Evolutionary conservation across 352 stramenopile genomes (phyloP), one percentile per base, ranked within the genome.

Genomic region (Phytophthora multivora): DNA sequence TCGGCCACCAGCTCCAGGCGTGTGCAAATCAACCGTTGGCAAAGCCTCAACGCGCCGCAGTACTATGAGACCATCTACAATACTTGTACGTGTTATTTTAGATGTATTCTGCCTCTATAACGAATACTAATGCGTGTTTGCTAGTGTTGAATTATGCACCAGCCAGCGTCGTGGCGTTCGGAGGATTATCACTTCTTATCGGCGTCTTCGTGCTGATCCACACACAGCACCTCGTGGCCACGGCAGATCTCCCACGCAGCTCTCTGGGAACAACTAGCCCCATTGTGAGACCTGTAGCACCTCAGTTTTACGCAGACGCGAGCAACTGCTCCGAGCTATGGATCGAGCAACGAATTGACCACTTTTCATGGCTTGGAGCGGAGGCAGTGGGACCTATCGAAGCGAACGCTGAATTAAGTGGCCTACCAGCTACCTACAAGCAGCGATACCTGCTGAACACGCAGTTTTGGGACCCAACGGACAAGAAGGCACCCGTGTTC

Each of bases 381-480:
- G 73, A 79, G 3, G 57, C 59, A 23, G 54, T 58, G 23, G 61
- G 66, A 8, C 52, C 16, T 55, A 11, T 0, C n/a, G 33, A 66
- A 39, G 9, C 19, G 13, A 53, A 43, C n/a, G 40, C n/a, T 5
- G 26, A n/a, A 10, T 51, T 64, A 5, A 71, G 57, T 55, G 63
- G 59, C 5, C 16, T 71, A 1, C 58, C 79, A 28, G 71, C 79
- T 15, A 95, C 80, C 8, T 97, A 91, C 73, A 62, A 86, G 49
- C 91, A 97, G 66, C 86, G 93, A 28, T 98, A 97, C 63, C 79
- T 97, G 39, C 56, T 98, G 18, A 97, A 97, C 64, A 75, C 91
- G 28, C 68, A 96, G 66, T 90, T 87, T 66, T 97, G 80, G 79
- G 75, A 89, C 62, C 67, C 85, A 19, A 62, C 55, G 10, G 70